A percentile compares a stretch with the other conserved stretches of the same genome.
These are phyloP conservation scores for Colletotrichum salicis DNA, from an alignment of 2,329 filamentous ascomycete species.

Conservation along the genomic window DNA sequence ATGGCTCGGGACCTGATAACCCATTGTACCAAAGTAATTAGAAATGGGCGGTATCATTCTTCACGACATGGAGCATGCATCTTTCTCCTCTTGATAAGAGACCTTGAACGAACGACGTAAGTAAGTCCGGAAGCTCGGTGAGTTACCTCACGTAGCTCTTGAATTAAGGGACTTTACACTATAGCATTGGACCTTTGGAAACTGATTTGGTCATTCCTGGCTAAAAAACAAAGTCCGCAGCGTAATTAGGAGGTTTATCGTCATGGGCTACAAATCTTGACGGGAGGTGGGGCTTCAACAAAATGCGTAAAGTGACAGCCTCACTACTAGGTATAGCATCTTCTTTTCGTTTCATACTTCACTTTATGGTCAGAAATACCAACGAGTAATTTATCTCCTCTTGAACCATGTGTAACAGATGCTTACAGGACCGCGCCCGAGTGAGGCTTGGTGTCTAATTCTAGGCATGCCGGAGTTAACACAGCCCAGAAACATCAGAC, in stretches of 20 bases:
- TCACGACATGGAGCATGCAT: not conserved
- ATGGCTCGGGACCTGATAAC: not conserved
- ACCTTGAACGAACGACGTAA: not conserved
- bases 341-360: too few relatives aligned
- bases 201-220: not conserved
- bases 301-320: not conserved
- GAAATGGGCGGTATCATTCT: not conserved
- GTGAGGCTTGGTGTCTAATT: not conserved
- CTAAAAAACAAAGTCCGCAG: not conserved
- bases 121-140: not conserved
- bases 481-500: not conserved
- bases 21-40: not conserved
- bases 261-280: not conserved
- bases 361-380: too few relatives aligned
- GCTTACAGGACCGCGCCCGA: not conserved
- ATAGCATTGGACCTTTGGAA: not conserved
- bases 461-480: not conserved
- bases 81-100: not conserved
- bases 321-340: too few relatives aligned
- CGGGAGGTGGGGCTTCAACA: not conserved
- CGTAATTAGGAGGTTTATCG: too few relatives aligned
- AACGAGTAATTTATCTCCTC: too few relatives aligned
- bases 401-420: not conserved
- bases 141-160: not conserved
- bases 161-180: not conserved